Conservation (phyloP, 306 rosid genomes). For the Astragalus membranaceus region DNA sequence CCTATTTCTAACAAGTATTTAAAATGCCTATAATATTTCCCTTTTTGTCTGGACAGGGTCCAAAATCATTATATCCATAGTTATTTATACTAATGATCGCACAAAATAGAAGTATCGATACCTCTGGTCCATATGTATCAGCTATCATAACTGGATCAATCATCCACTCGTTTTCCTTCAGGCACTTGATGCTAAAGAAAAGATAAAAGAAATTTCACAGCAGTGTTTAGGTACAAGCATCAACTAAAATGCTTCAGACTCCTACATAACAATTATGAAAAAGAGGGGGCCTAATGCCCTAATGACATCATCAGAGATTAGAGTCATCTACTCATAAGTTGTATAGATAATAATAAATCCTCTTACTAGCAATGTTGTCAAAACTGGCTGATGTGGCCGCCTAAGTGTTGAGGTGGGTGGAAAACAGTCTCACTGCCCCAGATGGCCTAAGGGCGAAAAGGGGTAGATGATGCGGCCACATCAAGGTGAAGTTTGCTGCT, state of each 20-base stretch:
- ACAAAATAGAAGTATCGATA: constrained; percentile 24
- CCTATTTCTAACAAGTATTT: constrained; percentile 4
- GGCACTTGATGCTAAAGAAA: constrained; percentile 67
- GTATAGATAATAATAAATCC: neutral
- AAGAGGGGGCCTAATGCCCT: neutral
- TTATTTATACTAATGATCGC: neutral
- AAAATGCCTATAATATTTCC: neutral
- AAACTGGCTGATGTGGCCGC: neutral
- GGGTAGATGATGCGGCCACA: neutral
- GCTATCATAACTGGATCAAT: constrained; percentile 82
- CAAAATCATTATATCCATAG: neutral
- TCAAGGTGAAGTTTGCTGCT: neutral
- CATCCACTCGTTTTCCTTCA: constrained; percentile 75
- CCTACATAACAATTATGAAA: neutral
- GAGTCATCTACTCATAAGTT: neutral
- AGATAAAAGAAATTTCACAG: neutral
- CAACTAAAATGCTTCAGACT: neutral
- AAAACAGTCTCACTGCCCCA: neutral
- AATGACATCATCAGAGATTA: neutral
- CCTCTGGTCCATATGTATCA: constrained; percentile 86
- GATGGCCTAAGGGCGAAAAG: neutral
- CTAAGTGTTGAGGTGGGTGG: neutral
- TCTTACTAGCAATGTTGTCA: neutral
- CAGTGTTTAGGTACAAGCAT: neutral
- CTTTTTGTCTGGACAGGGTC: neutral